Percentiles rank a stretch among this genome's conserved stretches.
These are phyloP conservation scores for Candida nitratophila DNA, from an alignment of 805 yeast genomes.

Conservation along the genomic window DNA sequence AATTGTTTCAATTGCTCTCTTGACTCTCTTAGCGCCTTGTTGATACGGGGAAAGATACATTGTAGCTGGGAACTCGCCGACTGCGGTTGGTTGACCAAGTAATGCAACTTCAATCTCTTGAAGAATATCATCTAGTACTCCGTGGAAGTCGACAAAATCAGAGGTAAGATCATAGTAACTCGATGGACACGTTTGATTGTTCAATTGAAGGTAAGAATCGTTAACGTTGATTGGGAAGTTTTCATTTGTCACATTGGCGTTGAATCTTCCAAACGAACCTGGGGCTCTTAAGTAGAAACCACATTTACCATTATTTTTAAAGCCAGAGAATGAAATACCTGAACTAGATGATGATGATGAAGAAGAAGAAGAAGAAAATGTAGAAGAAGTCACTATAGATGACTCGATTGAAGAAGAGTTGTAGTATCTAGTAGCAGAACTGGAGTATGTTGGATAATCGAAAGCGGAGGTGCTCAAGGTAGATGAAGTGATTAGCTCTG, in stretches of 20 bases:
- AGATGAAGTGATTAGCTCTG: constrained; percentile 12
- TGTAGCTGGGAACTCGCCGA: background rate
- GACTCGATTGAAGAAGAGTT: constrained; percentile 14
- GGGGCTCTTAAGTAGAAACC: background rate
- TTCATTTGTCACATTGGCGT: background rate
- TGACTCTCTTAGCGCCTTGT: background rate
- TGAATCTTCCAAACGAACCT: background rate
- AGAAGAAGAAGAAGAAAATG: constrained; percentile 16
- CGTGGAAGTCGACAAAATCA: background rate
- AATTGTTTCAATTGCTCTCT: background rate
- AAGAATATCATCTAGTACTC: background rate
- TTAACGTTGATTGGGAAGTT: background rate
- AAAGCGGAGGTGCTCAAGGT: constrained; percentile 8
- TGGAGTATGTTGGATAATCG: constrained; percentile 2
- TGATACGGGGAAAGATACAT: background rate
- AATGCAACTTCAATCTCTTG: background rate
- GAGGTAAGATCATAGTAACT: background rate
- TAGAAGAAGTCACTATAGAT: constrained; percentile 13
- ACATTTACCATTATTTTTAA: background rate
- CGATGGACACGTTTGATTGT: constrained; percentile 12
- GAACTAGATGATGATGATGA: constrained; percentile 15
- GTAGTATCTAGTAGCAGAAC: constrained; percentile 12
- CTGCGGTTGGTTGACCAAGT: background rate
- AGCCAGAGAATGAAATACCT: constrained; percentile 14
- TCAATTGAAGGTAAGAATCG: background rate